These are phyloP conservation scores for Calonectria naviculata DNA, from an alignment of 2,329 filamentous ascomycete genomes.

Conservation along the genomic window DNA sequence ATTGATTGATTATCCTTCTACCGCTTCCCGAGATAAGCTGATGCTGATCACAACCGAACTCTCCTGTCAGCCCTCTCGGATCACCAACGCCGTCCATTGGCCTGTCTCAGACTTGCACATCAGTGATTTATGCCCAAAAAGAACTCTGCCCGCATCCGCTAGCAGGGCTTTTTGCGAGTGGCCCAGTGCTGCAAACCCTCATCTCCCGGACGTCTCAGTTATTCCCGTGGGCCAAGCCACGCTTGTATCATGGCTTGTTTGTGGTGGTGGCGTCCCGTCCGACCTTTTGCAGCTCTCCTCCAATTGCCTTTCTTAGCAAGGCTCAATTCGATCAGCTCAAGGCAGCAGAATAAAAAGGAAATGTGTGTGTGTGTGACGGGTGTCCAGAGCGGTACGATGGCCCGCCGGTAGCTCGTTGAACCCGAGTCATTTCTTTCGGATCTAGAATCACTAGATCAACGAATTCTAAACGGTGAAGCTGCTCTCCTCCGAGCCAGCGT, in stretches of 20 bases:
- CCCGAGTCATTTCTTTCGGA: conserved; percentile 13
- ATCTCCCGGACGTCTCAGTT: conserved; percentile 12
- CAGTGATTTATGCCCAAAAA: neutral
- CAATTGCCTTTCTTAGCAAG: conserved; percentile 10
- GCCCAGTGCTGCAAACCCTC: neutral
- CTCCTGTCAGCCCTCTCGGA: neutral
- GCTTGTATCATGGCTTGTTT: conserved; percentile 2
- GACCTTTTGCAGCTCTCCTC: neutral
- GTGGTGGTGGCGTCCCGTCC: neutral
- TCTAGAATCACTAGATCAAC: neutral
- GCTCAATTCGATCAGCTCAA: conserved; percentile 21
- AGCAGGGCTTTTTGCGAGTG: neutral
- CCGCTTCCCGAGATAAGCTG: neutral
- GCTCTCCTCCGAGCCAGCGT: neutral
- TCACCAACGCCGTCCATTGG: neutral
- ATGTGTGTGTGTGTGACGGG: neutral
- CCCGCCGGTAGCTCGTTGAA: neutral
- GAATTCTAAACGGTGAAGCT: conserved; percentile 6
- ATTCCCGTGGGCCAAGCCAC: conserved; percentile 10
- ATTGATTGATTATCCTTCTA: neutral
- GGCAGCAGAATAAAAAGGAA: conserved; percentile 32
- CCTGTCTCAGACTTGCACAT: neutral
- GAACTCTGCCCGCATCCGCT: neutral
- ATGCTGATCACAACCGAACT: conserved; percentile 1
- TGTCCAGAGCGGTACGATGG: neutral